Evolutionary conservation across 2,329 filamentous ascomycete species (phyloP), one percentile per base, ranked within the genome.

Genomic region (Microcera coccophila): DNA sequence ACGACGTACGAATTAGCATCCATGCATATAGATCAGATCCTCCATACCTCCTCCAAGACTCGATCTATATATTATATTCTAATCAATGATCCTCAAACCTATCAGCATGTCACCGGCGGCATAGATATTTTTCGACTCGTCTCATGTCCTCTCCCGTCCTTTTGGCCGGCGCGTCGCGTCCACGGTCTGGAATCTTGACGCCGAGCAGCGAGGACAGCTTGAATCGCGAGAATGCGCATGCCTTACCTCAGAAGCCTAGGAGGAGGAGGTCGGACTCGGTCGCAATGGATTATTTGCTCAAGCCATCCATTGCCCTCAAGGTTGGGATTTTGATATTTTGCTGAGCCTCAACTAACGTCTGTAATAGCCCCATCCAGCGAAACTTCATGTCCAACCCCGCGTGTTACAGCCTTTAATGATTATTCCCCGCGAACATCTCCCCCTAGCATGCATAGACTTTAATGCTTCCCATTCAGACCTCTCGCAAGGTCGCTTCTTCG

Each of bases 361-460:
- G 15, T 36, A 29, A 33, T 46, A 84, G 80, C 73, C 78, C 31
- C 70, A 82, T 55, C 79, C 78, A 9, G 69, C 72, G 11, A 75
- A 72, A 36, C 64, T 77, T 35, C 69, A 73, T 24, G 55, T 71
- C 18, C 76, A 75, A 54, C 76, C 79, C 38, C 73, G 75, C 45
- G 72, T 71, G 18, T 66, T 84, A 38, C 74, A 79, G 38, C 80
- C 80, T 3, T 60, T 84, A 38, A 78, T 84, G 71, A 66, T 86
- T 19, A 64, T 87, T 4, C 74, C 79, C 20, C 77, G 84, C 52
- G 71, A 81, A 52, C 67, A 75, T 46, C 69, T 86, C 4, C 69
- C 77, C 5, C 66, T 86, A n/a, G 78, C 80, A 2, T 76, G 63
- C 50, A 74, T 87, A 44, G 82, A 85, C 55, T 70, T 81, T 29